phyloP scores from a whole-genome alignment of 2,329 filamentous ascomycete genomes.

The Westerdykella ornata region DNA sequence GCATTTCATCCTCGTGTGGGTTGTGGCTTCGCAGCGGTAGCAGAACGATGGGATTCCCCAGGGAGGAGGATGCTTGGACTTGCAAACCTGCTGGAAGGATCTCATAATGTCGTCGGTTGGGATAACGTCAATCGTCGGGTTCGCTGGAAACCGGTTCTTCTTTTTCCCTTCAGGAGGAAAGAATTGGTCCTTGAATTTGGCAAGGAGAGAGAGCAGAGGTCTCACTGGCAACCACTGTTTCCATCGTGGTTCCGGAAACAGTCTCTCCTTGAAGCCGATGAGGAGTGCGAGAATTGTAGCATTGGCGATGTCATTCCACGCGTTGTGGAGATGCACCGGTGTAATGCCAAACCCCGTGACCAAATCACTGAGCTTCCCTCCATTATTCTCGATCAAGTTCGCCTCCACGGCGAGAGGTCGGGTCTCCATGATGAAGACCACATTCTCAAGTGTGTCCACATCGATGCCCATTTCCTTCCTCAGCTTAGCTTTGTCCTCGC shows the following conservation, averaged over 20 bases:
- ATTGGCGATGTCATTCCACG: constrained; percentile 5
- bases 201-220: too few relatives aligned
- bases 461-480: constrained; percentile 13
- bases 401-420: constrained; percentile 14
- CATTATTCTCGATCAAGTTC: not conserved
- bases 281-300: constrained; percentile 3
- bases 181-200: not conserved
- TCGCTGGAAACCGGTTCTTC: not conserved
- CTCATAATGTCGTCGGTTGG: not conserved
- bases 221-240: too few relatives aligned
- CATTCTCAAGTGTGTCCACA: constrained; percentile 4
- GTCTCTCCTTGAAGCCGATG: constrained; percentile 2
- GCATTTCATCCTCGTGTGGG: not conserved
- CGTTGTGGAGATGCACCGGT: constrained; percentile 3
- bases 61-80: not conserved
- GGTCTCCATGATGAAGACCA: constrained; percentile 16
- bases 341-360: not conserved
- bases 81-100: not conserved
- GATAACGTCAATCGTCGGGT: not conserved
- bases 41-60: not conserved
- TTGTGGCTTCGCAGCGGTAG: not conserved
- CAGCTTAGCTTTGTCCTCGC: constrained; percentile 12
- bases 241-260: not conserved
- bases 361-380: not conserved
- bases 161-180: not conserved